A percentile compares a stretch with the other conserved stretches of the same genome.
These are phyloP conservation scores for Fomitopsis pulvina DNA, from an alignment of 768 basidiomycete species.

Conservation along the genomic window DNA sequence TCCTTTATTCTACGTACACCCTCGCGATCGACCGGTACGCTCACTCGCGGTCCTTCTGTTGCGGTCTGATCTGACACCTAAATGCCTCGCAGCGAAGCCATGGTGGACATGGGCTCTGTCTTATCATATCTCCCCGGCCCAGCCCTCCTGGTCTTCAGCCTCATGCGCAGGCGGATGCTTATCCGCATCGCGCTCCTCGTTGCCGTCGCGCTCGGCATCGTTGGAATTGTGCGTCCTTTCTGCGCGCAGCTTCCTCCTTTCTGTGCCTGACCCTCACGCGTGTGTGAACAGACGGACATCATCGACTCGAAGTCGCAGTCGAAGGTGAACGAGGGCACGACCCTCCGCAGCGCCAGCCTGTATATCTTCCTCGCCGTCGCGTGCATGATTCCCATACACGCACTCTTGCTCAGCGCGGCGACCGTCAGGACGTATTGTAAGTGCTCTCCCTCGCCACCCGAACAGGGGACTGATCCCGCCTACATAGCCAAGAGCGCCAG, in stretches of 20 bases:
- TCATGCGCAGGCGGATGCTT: conserved; percentile 13
- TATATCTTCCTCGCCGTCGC: conserved; percentile 17
- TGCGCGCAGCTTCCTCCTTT: not conserved
- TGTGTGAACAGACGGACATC: not conserved
- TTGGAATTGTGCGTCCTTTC: conserved; percentile 7
- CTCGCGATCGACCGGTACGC: conserved; percentile 27
- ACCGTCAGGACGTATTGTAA: conserved; percentile 5
- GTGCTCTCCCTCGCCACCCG: not conserved
- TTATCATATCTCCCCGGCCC: not conserved
- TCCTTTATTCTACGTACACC: conserved; percentile 28
- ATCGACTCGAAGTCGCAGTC: not conserved
- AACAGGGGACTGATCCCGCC: not conserved
- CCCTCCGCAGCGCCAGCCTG: conserved; percentile 11
- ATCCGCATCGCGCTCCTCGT: conserved; percentile 11
- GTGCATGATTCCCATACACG: conserved; percentile 8
- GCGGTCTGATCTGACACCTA: not conserved
- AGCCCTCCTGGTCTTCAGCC: conserved; percentile 3
- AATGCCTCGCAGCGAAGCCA: conserved; percentile 1
- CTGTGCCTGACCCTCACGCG: not conserved
- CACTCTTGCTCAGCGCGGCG: conserved; percentile 6
- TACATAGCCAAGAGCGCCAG: not conserved
- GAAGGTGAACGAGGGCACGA: conserved; percentile 1
- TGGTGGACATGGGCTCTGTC: not conserved
- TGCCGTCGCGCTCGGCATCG: conserved; percentile 15
- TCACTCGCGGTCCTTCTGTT: not conserved